A percentile compares a stretch with the other conserved stretches of the same genome.
Evolutionary conservation across 495 filamentous ascomycete genomes (phyloP).

Genomic region (Aspergillus haitiensis): DNA sequence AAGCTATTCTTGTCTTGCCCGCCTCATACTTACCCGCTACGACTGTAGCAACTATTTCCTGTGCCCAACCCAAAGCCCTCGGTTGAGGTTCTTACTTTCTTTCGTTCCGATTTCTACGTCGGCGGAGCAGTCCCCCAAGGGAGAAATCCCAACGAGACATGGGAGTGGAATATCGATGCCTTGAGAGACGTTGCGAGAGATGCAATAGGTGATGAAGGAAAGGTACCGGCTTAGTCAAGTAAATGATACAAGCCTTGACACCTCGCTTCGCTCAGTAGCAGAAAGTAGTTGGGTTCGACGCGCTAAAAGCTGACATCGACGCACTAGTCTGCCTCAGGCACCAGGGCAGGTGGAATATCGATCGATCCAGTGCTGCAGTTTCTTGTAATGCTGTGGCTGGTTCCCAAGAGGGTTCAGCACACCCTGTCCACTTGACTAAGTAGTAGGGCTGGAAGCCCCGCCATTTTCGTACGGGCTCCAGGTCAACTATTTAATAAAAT

Average conservation of each 20-base stretch:
- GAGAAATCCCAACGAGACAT: conserved; percentile 5
- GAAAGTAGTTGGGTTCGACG: neutral
- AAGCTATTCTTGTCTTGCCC: conserved; percentile 1
- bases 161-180: neutral
- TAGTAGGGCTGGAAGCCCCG: no score
- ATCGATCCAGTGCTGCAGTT: no score
- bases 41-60: conserved; percentile 10
- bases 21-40: neutral
- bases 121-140: neutral
- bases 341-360: neutral
- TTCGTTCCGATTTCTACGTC: conserved; percentile 2
- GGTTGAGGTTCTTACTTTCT: neutral
- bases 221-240: conserved; percentile 1
- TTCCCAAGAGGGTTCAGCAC: no score
- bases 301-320: neutral
- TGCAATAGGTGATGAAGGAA: neutral
- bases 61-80: neutral
- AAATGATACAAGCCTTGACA: neutral
- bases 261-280: neutral
- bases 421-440: no score
- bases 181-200: neutral
- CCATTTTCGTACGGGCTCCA: no score
- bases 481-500: no score
- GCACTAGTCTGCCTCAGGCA: neutral
- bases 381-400: no score